Evolutionary conservation across 352 stramenopile genomes (phyloP), one percentile per base, ranked within the genome.

Genomic region (Phytophthora meadii): DNA sequence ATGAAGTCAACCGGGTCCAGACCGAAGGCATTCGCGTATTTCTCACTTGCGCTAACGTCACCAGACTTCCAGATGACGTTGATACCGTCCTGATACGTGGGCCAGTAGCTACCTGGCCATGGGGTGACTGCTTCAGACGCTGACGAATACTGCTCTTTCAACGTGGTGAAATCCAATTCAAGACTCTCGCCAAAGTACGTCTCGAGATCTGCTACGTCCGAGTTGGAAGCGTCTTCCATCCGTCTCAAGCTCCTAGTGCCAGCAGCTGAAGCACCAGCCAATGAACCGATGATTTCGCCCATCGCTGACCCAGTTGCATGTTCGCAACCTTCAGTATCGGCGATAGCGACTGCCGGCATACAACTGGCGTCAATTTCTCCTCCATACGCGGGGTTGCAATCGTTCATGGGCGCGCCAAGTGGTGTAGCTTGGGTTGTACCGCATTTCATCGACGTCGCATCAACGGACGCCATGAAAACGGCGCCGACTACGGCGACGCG

Each of bases 51-150:
- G 24, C 75, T 79, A 5, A 24, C 17, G 22, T 73, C 68, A 15
- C 63, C 55, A 6, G 28, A 27, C 45, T 69, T 74, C 79, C 79
- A 82, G 6, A 68, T 54, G 59, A 70, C 54, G 71, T 90, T 89
- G 74, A 90, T 90, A 45, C 79, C 74, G 68, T 90, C 82, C 37
- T 78, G 62, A 67, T 81, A 89, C 34, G 63, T 71, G 4, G 82
- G 80, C 77, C 79, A 90, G 76, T 90, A 90, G 66, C 74, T 84
- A 34, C 72, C 54, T 10, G 78, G 74, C 78, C 78, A 87, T 36
- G 78, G 78, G 7, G 40, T 70, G 1, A 5, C 54, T 25, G 62
- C 44, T 5, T 60, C 75, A 17, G 40, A 32, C 10, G 30, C 65
- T 2, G 49, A 54, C 3, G 47, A 30, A 50, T 81, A 81, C 36